phyloP scores from a whole-genome alignment of 176 grass and related monocot genomes.

The Carex parvula region DNA sequence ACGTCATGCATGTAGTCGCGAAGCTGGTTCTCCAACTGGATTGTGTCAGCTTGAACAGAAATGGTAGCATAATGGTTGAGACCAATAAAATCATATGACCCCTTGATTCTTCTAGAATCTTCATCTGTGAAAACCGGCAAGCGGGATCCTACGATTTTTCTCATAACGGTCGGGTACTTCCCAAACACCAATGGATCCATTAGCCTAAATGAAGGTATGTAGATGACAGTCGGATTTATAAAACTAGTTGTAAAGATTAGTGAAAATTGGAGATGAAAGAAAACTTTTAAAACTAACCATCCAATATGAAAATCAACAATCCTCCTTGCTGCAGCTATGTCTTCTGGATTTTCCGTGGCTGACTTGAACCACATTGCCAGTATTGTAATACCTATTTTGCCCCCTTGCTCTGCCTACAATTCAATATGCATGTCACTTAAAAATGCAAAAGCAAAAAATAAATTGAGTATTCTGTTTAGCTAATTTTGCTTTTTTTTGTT shows the following conservation, averaged over 20 bases:
- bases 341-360: conserved; percentile 26
- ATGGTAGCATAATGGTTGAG: conserved; percentile 52
- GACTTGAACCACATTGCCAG: conserved; percentile 59
- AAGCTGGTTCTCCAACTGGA: neutral
- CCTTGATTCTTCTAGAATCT: conserved; percentile 36
- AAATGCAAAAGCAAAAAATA: neutral
- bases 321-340: conserved; percentile 48
- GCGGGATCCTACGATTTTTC: conserved; percentile 40
- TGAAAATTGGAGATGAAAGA: neutral
- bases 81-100: conserved; percentile 67
- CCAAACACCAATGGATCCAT: conserved; percentile 64
- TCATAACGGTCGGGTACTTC: conserved; percentile 65
- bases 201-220: conserved; percentile 49
- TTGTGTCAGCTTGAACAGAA: neutral
- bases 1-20: conserved; percentile 50
- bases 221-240: neutral
- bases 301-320: conserved; percentile 68
- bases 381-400: conserved; percentile 59
- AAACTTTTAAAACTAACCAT: conserved; percentile 37
- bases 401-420: conserved; percentile 46
- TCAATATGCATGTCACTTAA: neutral
- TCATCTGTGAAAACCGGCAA: conserved; percentile 38
- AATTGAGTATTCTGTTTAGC: neutral
- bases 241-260: neutral
- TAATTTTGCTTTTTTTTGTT: neutral